A percentile compares a stretch with the other conserved stretches of the same genome.
These are phyloP conservation scores for Syzygium jambos DNA, from an alignment of 345 rosid genomes.

Conservation along the genomic window DNA sequence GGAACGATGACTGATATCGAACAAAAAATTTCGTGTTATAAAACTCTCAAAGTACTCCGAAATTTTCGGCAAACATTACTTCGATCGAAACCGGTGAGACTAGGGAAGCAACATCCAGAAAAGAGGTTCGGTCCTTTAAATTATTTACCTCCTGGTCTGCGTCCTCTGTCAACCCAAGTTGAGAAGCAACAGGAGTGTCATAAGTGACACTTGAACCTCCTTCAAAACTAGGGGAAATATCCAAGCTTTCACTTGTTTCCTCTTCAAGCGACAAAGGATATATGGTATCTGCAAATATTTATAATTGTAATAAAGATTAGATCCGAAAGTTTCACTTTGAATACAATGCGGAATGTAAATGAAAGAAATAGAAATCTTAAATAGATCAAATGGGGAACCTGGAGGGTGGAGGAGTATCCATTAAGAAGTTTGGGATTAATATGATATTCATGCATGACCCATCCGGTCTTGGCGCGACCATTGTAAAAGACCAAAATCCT, in stretches of 20 bases:
- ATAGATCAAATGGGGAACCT: background rate
- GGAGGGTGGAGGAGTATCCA: background rate
- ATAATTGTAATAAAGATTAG: background rate
- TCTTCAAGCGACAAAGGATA: background rate
- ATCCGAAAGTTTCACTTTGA: background rate
- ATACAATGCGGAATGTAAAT: background rate
- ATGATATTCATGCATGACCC: constrained; percentile 5
- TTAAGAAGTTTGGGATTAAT: background rate
- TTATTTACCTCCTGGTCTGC: background rate
- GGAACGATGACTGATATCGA: background rate
- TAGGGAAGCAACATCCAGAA: background rate
- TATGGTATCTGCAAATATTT: background rate
- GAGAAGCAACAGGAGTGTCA: background rate
- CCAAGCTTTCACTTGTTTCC: background rate
- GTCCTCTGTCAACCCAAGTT: background rate
- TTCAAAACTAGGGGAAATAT: background rate
- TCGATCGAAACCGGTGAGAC: background rate
- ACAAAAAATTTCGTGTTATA: fast-evolving
- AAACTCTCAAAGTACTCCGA: background rate
- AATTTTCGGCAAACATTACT: background rate
- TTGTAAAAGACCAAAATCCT: background rate
- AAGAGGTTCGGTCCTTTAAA: background rate
- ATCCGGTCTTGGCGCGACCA: background rate
- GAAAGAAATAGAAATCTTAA: background rate
- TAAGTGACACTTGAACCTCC: background rate